phyloP scores from a whole-genome alignment of 2,329 filamentous ascomycete species.

The Thyridium curvatum region DNA sequence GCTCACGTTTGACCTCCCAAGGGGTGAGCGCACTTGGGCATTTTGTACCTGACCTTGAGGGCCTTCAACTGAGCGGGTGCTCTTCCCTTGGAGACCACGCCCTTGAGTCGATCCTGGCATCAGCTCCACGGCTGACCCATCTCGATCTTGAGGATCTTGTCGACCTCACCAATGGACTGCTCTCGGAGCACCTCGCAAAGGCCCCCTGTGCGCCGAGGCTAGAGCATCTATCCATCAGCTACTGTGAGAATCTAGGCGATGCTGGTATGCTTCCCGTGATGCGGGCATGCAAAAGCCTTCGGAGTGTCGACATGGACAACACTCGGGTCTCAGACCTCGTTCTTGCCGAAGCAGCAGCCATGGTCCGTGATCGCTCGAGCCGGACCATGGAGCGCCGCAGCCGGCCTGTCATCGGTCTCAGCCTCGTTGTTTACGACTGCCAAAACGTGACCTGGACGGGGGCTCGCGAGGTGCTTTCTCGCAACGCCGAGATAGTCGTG shows the following conservation, averaged over 20 bases:
- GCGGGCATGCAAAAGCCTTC: conserved; percentile 64
- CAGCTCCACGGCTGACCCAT: conserved; percentile 72
- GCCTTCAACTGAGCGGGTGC: conserved; percentile 76
- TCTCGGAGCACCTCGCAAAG: conserved; percentile 67
- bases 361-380: conserved; percentile 59
- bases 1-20: conserved; percentile 62
- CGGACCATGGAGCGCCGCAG: conserved; percentile 30
- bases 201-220: conserved; percentile 67
- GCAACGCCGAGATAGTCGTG: conserved; percentile 69
- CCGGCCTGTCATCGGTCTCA: conserved; percentile 56
- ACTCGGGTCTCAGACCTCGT: conserved; percentile 83
- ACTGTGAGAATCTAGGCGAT: conserved; percentile 82
- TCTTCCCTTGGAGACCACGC: conserved; percentile 66
- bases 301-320: conserved; percentile 82
- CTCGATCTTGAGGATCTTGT: conserved; percentile 85
- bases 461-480: conserved; percentile 76
- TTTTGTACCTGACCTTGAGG: conserved; percentile 73
- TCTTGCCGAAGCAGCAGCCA: conserved; percentile 76
- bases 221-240: conserved; percentile 80
- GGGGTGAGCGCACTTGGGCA: conserved; percentile 68
- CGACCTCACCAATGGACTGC: conserved; percentile 65
- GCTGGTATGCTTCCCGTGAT: conserved; percentile 76
- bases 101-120: conserved; percentile 65
- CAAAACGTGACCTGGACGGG: conserved; percentile 89
- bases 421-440: conserved; percentile 85